A percentile compares a stretch with the other conserved stretches of the same genome.
These are phyloP conservation scores for Aspergillus heteromorphus DNA, from an alignment of 495 filamentous ascomycete species.

Conservation along the genomic window DNA sequence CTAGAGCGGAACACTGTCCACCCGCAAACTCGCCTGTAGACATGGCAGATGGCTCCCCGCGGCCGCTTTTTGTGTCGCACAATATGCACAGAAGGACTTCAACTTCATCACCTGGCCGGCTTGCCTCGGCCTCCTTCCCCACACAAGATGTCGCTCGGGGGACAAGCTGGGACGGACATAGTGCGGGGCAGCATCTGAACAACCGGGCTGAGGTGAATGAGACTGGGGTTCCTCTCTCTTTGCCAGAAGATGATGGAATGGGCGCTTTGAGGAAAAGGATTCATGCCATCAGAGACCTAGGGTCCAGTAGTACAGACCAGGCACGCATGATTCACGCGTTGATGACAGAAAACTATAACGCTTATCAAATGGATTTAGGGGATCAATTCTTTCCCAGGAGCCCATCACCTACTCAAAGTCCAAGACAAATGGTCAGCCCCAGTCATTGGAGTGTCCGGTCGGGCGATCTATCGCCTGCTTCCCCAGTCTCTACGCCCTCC, in stretches of 20 bases:
- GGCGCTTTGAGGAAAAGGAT: slow-evolving; percentile 67
- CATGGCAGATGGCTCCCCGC: neutral
- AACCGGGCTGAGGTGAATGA: slow-evolving; percentile 16
- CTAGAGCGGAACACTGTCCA: slow-evolving; percentile 15
- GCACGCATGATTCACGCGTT: slow-evolving; percentile 77
- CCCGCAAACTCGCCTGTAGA: slow-evolving; percentile 6
- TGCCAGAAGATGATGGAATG: slow-evolving; percentile 96
- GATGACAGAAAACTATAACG: slow-evolving; percentile 74
- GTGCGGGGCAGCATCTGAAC: neutral
- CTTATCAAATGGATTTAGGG: slow-evolving; percentile 32
- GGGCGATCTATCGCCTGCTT: slow-evolving; percentile 25
- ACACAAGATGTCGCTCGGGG: slow-evolving; percentile 3
- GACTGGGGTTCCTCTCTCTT: slow-evolving; percentile 21
- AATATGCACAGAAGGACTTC: neutral
- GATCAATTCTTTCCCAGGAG: slow-evolving; percentile 19
- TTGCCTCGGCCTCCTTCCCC: neutral
- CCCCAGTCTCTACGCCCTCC: slow-evolving; percentile 27
- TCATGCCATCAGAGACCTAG: slow-evolving; percentile 61
- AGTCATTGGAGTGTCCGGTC: slow-evolving; percentile 20
- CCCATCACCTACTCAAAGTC: slow-evolving; percentile 29
- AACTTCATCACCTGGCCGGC: neutral
- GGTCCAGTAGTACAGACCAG: slow-evolving; percentile 65
- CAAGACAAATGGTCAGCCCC: slow-evolving; percentile 32
- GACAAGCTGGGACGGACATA: neutral
- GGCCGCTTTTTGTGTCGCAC: neutral